Evolutionary conservation across 2,329 filamentous ascomycete genomes (phyloP), one percentile per base, ranked within the genome.

Genomic region (Aspergillus clavatus): DNA sequence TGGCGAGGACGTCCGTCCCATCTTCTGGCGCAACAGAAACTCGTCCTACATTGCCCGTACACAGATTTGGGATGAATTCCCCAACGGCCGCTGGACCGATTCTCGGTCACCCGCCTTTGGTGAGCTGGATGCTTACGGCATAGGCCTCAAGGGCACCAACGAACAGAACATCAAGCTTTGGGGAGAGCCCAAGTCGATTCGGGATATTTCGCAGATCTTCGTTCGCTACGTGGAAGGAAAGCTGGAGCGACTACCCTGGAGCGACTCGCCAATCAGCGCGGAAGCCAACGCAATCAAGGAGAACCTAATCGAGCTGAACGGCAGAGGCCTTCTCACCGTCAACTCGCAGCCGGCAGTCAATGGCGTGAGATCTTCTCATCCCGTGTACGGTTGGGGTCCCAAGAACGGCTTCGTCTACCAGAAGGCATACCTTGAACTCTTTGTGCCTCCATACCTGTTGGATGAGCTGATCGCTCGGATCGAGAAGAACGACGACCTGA

Each of bases 21-120:
- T 98, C 56, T 98, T 98, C 78, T 98, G 93, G 93, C 84, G 91
- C 58, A 96, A 97, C 72, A 83, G 93, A 47, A 93, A 95, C 71
- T 89, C 93, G 63, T 95, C 90, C 3, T 98, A 98, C 60, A 84
- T 98, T 44, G 83, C 89, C 45, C 88, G 93, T 44, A 98, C 93
- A 0, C 90, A 96, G 65, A 91, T 96, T 57, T 98, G 93, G 93
- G 93, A 98, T 60, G 93, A 98, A 68, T 98, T 96, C 60, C 93
- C 93, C 45, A 98, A 98, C 75, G 93, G 93, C 38, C 86, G 93
- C 68, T 98, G 93, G 93, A 94, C 93, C 70, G 93, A 98, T 69
- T 91, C 90, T 42, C 82, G 93, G 53, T 97, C 91, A 47, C 93
- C 93, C 50, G 93, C 93, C 40, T 98, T 96, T 62, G 93, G 93